These are phyloP conservation scores for Oxyria digyna DNA, from an alignment of 148 eudicot genomes.

Conservation along the genomic window DNA sequence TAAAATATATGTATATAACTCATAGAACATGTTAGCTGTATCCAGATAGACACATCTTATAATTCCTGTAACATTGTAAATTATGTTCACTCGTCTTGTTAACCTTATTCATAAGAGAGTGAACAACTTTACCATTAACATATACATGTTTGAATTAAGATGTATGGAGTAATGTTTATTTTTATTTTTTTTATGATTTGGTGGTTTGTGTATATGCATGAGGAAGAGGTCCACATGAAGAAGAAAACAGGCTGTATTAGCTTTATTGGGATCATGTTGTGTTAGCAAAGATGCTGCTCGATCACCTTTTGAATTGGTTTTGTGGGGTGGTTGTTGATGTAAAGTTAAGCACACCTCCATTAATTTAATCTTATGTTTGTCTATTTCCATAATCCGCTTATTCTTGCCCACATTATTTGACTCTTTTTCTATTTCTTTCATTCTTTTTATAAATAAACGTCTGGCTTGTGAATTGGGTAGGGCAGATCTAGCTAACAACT, in stretches of 20 bases:
- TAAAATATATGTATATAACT: background rate
- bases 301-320: background rate
- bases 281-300: constrained; percentile 9
- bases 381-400: background rate
- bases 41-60: background rate
- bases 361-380: constrained; percentile 4
- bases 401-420: background rate
- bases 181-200: background rate
- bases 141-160: background rate
- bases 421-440: background rate
- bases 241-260: constrained; percentile 6
- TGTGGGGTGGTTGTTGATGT: background rate
- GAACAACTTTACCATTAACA: background rate
- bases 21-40: background rate
- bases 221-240: constrained; percentile 6
- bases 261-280: constrained; percentile 8
- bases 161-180: background rate
- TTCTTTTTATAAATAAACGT: background rate
- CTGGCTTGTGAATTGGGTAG: background rate
- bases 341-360: background rate
- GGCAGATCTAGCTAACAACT: background rate
- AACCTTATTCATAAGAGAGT: too few relatives aligned
- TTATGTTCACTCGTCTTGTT: too few relatives aligned
- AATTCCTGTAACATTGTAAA: background rate
- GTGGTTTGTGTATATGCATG: background rate